Evolutionary conservation across 768 basidiomycete genomes (phyloP).

Genomic region (Suillus placidus): DNA sequence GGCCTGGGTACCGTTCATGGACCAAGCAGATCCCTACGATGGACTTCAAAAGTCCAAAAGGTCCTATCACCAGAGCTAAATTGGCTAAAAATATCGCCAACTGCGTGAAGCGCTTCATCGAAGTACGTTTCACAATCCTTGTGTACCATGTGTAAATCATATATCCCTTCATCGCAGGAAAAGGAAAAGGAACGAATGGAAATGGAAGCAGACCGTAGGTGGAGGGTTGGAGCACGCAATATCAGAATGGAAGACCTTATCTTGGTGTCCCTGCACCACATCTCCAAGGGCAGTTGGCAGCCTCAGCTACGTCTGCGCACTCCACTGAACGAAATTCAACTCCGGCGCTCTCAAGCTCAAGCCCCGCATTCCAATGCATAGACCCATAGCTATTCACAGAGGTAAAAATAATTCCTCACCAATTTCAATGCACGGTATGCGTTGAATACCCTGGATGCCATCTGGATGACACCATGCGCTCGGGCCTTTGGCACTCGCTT

Average conservation of each 20-base stretch:
- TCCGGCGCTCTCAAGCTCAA: neutral
- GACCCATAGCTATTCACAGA: neutral
- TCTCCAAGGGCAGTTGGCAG: slow-evolving; percentile 83
- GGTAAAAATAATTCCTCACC: no score
- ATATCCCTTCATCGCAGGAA: slow-evolving; percentile 40
- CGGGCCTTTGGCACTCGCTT: neutral
- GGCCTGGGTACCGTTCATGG: slow-evolving; percentile 81
- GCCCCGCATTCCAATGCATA: neutral
- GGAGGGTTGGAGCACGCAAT: slow-evolving; percentile 60
- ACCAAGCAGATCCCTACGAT: slow-evolving; percentile 81
- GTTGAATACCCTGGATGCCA: neutral
- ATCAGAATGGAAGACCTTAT: slow-evolving; percentile 69
- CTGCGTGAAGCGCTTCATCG: slow-evolving; percentile 69
- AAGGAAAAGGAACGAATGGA: slow-evolving; percentile 56
- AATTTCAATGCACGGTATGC: neutral
- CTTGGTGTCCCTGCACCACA: slow-evolving; percentile 80
- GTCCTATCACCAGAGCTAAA: slow-evolving; percentile 75
- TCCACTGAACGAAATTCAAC: neutral
- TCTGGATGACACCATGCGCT: neutral
- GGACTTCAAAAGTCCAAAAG: slow-evolving; percentile 78
- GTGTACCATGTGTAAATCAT: slow-evolving; percentile 10
- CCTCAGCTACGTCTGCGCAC: slow-evolving; percentile 63
- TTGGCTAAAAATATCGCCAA: slow-evolving; percentile 81
- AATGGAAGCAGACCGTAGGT: slow-evolving; percentile 60
- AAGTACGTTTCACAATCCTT: slow-evolving; percentile 38